Evolutionary conservation across 2,329 filamentous ascomycete species (phyloP).

Genomic region (Colletotrichum sp.): DNA sequence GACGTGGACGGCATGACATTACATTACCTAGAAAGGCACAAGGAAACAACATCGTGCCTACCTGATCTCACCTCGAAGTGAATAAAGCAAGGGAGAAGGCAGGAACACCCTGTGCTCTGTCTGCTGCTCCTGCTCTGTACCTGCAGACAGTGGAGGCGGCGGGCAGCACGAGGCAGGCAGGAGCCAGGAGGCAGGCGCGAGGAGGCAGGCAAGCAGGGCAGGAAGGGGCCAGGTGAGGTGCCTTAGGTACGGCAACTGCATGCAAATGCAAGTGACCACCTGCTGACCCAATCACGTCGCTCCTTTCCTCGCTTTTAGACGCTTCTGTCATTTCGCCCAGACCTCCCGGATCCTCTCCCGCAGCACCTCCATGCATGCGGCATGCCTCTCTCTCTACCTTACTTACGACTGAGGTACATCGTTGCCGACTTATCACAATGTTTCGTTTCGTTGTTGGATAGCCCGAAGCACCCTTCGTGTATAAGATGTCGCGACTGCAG

Average conservation of each 20-base stretch:
- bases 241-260: neutral
- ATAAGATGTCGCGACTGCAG: too few relatives aligned
- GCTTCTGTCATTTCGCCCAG: constrained; percentile 6
- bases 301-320: neutral
- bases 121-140: neutral
- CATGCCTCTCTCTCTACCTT: neutral
- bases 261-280: neutral
- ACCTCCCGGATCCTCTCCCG: constrained; percentile 13
- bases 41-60: neutral
- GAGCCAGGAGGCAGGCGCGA: neutral
- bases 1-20: neutral
- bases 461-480: too few relatives aligned
- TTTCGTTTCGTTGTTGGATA: constrained; percentile 18
- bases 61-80: neutral
- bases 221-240: neutral
- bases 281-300: neutral
- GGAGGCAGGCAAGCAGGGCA: neutral
- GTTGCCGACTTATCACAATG: neutral
- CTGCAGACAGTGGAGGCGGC: neutral
- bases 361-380: neutral
- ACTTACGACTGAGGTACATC: neutral
- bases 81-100: neutral
- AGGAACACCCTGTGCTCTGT: neutral
- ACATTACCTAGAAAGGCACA: neutral
- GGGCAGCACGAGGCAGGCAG: neutral